Evolutionary conservation across 2,329 filamentous ascomycete genomes (phyloP).

Genomic region (Exophiala alcalophila): DNA sequence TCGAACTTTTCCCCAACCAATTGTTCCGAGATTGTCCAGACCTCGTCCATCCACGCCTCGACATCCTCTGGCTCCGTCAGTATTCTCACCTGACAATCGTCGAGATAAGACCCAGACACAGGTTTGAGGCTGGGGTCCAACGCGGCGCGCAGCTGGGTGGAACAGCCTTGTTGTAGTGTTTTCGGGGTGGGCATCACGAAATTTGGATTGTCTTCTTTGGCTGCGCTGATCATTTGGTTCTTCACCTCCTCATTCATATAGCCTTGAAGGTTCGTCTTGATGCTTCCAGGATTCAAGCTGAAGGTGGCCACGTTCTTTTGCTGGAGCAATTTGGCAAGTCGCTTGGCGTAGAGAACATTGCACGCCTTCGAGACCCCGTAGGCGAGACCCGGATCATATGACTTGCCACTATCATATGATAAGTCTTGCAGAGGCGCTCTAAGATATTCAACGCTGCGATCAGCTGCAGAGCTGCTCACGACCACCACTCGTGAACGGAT

Average conservation of each 20-base stretch:
- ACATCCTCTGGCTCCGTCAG: slow-evolving; percentile 11
- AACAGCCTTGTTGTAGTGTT: slow-evolving; percentile 32
- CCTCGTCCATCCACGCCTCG: slow-evolving; percentile 35
- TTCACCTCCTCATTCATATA: slow-evolving; percentile 18
- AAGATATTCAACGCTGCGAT: slow-evolving; percentile 23
- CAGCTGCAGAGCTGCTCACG: slow-evolving; percentile 29
- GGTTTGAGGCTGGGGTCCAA: slow-evolving; percentile 32
- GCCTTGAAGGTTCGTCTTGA: slow-evolving; percentile 21
- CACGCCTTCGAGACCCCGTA: slow-evolving; percentile 50
- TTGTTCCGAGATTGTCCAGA: slow-evolving; percentile 49
- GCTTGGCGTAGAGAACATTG: slow-evolving; percentile 39
- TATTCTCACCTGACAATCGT: slow-evolving; percentile 40
- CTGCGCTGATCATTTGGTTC: slow-evolving; percentile 5
- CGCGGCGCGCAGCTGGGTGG: slow-evolving; percentile 37
- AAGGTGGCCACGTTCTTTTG: slow-evolving; percentile 12
- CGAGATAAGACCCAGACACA: slow-evolving; percentile 37
- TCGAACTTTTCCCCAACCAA: slow-evolving; percentile 41
- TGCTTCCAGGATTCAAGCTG: slow-evolving; percentile 24
- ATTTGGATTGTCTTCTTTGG: slow-evolving; percentile 14
- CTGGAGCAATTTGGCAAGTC: slow-evolving; percentile 13
- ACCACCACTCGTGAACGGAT: slow-evolving; percentile 32
- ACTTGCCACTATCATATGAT: slow-evolving; percentile 33
- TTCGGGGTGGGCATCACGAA: slow-evolving; percentile 24
- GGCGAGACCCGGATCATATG: slow-evolving; percentile 38
- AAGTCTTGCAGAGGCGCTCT: slow-evolving; percentile 35